These are phyloP conservation scores for Leishmania arabica DNA, from an alignment of 208 protist species.

Conservation along the genomic window DNA sequence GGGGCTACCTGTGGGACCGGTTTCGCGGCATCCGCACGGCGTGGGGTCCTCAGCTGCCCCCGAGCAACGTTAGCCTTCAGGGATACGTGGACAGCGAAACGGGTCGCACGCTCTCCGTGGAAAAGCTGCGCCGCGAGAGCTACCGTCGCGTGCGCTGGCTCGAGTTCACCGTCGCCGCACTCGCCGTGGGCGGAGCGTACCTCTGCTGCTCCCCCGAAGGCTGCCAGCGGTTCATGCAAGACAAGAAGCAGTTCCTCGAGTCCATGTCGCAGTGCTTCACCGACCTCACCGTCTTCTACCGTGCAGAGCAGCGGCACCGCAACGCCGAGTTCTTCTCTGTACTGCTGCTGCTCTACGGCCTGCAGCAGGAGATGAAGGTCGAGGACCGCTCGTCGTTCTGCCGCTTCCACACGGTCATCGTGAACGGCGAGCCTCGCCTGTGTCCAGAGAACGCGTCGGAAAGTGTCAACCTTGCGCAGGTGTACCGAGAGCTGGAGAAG, in stretches of 20 bases:
- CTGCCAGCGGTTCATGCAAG: conserved; percentile 63
- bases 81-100: conserved; percentile 33
- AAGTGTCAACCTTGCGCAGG: conserved; percentile 75
- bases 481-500: conserved; percentile 74
- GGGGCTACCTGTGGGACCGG: conserved; percentile 85
- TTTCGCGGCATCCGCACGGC: conserved; percentile 80
- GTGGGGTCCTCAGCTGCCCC: conserved; percentile 67
- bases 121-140: conserved; percentile 37
- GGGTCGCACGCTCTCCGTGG: not conserved
- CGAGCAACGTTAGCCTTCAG: conserved; percentile 30
- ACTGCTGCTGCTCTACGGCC: conserved; percentile 79
- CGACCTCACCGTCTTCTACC: conserved; percentile 75
- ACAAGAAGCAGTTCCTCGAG: conserved; percentile 87
- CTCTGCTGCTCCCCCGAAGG: conserved; percentile 64
- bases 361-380: conserved; percentile 73
- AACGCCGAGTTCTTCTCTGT: conserved; percentile 82
- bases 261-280: conserved; percentile 90
- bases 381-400: conserved; percentile 82
- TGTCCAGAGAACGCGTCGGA: conserved; percentile 47
- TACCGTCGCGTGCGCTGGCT: conserved; percentile 71
- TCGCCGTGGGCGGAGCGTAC: conserved; percentile 64
- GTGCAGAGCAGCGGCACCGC: conserved; percentile 55
- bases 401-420: conserved; percentile 31
- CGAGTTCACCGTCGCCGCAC: conserved; percentile 81
- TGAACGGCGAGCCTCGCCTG: conserved; percentile 22